Percentiles rank a stretch among this genome's conserved stretches.
Conservation (phyloP, 495 filamentous ascomycete species). For the Penicillium robsamsonii region DNA sequence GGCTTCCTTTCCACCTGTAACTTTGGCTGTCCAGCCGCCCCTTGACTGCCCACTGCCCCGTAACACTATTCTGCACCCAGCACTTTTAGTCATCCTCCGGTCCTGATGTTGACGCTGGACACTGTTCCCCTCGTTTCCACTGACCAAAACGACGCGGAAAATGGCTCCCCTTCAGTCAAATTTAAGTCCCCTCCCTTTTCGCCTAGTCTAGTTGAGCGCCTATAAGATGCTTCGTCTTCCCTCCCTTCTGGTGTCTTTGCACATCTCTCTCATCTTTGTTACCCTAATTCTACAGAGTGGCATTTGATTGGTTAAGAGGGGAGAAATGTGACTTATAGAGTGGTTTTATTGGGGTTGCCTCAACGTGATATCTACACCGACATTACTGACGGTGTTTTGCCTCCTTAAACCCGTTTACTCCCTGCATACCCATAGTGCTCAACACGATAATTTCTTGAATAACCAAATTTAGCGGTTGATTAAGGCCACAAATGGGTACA, state of each 20-base stretch:
- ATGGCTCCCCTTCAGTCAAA: conserved; percentile 15
- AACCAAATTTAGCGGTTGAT: too few species aligned
- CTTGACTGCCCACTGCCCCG: conserved; percentile 11
- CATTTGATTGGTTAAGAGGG: too few species aligned
- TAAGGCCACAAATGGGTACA: too few species aligned
- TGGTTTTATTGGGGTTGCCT: too few species aligned
- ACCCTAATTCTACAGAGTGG: too few species aligned
- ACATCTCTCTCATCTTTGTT: too few species aligned
- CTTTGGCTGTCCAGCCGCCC: conserved; percentile 10
- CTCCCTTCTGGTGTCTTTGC: conserved; percentile 11
- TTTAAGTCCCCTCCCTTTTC: conserved; percentile 5
- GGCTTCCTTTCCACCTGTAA: conserved; percentile 16
- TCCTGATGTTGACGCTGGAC: conserved; percentile 18
- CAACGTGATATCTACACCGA: too few species aligned
- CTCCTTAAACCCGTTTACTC: too few species aligned
- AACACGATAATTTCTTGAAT: too few species aligned
- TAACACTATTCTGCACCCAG: conserved; percentile 11
- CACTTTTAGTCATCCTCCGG: conserved; percentile 2
- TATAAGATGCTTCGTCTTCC: conserved; percentile 23
- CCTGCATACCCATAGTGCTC: too few species aligned
- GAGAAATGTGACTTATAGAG: too few species aligned
- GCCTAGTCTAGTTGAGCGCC: conserved; percentile 9
- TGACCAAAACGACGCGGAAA: conserved; percentile 17
- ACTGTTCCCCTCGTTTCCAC: conserved; percentile 10
- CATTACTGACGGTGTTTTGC: too few species aligned